Percentiles rank a stretch among this genome's conserved stretches.
These are phyloP conservation scores for Yarrowia osloensis DNA, from an alignment of 805 yeast species.

Conservation along the genomic window DNA sequence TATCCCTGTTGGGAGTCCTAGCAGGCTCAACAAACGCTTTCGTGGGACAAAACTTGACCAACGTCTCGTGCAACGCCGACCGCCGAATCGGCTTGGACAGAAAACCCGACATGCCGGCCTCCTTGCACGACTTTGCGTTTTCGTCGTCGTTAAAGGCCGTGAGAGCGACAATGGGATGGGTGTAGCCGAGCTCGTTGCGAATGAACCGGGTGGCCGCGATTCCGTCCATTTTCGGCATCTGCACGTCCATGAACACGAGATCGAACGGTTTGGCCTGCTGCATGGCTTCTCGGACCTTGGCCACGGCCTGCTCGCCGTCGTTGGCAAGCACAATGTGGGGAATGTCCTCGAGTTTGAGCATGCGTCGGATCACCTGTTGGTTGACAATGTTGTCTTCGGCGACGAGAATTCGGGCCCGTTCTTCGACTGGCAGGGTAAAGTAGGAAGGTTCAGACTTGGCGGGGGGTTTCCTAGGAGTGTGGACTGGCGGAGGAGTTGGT, in stretches of 20 bases:
- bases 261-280: slow-evolving; percentile 35
- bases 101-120: slow-evolving; percentile 85
- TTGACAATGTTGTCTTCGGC: slow-evolving; percentile 95
- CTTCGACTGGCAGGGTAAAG: slow-evolving; percentile 16
- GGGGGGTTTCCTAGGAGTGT: not conserved
- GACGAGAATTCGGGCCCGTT: slow-evolving; percentile 55
- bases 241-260: slow-evolving; percentile 41
- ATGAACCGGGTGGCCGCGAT: slow-evolving; percentile 49
- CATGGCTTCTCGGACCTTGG: slow-evolving; percentile 57
- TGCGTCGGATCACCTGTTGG: slow-evolving; percentile 83
- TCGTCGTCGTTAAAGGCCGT: slow-evolving; percentile 92
- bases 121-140: slow-evolving; percentile 73
- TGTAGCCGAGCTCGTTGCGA: slow-evolving; percentile 60
- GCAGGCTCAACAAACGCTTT: slow-evolving; percentile 30
- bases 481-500: not conserved
- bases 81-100: slow-evolving; percentile 85
- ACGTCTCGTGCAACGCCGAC: slow-evolving; percentile 59
- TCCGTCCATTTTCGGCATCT: slow-evolving; percentile 40
- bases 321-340: slow-evolving; percentile 70
- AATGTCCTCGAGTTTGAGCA: slow-evolving; percentile 80
- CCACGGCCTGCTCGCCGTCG: slow-evolving; percentile 86
- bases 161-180: slow-evolving; percentile 83
- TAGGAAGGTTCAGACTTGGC: not conserved
- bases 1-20: slow-evolving; percentile 12
- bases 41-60: slow-evolving; percentile 45